A percentile compares a stretch with the other conserved stretches of the same genome.
phyloP scores from a whole-genome alignment of 2,329 filamentous ascomycete genomes.

The Exophiala sp. region DNA sequence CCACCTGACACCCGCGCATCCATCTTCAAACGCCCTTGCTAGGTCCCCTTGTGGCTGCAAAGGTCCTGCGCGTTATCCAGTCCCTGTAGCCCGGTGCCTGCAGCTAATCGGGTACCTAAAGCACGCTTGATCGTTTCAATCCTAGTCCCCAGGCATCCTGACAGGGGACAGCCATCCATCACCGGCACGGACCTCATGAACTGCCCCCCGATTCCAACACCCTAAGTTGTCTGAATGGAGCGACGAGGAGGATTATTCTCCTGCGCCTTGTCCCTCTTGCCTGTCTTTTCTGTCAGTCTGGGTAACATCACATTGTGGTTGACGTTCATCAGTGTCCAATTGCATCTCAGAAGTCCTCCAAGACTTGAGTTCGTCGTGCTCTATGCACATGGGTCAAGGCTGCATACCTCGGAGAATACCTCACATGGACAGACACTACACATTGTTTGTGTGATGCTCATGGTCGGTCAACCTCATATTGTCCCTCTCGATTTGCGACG shows the following conservation, averaged over 20 bases:
- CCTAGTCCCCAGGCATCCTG: neutral
- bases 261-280: constrained; percentile 13
- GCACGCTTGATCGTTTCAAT: constrained; percentile 11
- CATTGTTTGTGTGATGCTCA: constrained; percentile 7
- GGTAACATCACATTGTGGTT: constrained; percentile 16
- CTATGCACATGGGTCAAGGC: constrained; percentile 10
- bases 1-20: neutral
- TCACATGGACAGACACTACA: constrained; percentile 9
- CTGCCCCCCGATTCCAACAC: neutral
- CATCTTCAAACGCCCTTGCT: neutral
- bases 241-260: constrained; percentile 1
- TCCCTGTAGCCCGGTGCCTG: constrained; percentile 11
- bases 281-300: constrained; percentile 15
- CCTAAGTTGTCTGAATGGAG: constrained; percentile 3
- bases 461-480: constrained; percentile 4
- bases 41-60: neutral
- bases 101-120: neutral
- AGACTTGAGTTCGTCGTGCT: constrained; percentile 10
- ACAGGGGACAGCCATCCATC: constrained; percentile 1
- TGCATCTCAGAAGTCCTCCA: constrained; percentile 12
- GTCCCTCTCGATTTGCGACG: constrained; percentile 7
- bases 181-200: constrained; percentile 20
- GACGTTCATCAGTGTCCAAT: constrained; percentile 14
- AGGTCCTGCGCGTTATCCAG: neutral
- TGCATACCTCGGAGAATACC: constrained; percentile 14